A percentile compares a stretch with the other conserved stretches of the same genome.
phyloP scores from a whole-genome alignment of 106 monocot genomes.

The Allium cepa region DNA sequence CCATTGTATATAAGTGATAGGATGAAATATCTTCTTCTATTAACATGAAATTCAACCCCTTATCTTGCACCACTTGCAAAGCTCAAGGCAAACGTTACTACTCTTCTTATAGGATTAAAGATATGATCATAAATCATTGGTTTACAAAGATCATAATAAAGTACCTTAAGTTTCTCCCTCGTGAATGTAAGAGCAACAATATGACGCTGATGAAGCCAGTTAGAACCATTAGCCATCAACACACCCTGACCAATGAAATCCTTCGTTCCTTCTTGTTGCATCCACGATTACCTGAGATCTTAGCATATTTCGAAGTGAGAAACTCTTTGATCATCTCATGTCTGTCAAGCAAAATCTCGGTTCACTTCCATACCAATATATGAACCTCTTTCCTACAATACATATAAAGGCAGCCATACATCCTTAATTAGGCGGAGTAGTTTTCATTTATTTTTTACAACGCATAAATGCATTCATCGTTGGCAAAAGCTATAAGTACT shows the following conservation, averaged over 20 bases:
- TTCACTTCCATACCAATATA: slow-evolving; percentile 92
- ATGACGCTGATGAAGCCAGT: slow-evolving; percentile 81
- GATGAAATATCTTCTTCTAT: too few species aligned
- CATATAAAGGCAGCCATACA: too few species aligned
- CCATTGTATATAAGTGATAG: too few species aligned
- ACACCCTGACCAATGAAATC: slow-evolving; percentile 87
- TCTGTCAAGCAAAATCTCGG: slow-evolving; percentile 87
- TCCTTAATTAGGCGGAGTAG: too few species aligned
- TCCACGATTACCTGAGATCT: slow-evolving; percentile 69
- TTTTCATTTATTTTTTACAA: too few species aligned
- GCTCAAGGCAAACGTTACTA: neutral
- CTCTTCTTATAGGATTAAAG: too few species aligned
- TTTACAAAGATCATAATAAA: neutral
- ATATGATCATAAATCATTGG: too few species aligned
- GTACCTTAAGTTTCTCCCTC: slow-evolving; percentile 88
- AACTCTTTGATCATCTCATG: slow-evolving; percentile 81
- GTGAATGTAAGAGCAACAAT: slow-evolving; percentile 80
- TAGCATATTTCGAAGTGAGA: slow-evolving; percentile 56
- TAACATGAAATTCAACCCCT: too few species aligned
- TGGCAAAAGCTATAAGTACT: neutral
- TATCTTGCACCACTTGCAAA: neutral
- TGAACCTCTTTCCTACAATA: slow-evolving; percentile 58
- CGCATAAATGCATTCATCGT: neutral
- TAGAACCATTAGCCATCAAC: slow-evolving; percentile 82
- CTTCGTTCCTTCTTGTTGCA: slow-evolving; percentile 71